Evolutionary conservation across 176 grass and related monocot species (phyloP).

Genomic region (Aechmea fasciata): DNA sequence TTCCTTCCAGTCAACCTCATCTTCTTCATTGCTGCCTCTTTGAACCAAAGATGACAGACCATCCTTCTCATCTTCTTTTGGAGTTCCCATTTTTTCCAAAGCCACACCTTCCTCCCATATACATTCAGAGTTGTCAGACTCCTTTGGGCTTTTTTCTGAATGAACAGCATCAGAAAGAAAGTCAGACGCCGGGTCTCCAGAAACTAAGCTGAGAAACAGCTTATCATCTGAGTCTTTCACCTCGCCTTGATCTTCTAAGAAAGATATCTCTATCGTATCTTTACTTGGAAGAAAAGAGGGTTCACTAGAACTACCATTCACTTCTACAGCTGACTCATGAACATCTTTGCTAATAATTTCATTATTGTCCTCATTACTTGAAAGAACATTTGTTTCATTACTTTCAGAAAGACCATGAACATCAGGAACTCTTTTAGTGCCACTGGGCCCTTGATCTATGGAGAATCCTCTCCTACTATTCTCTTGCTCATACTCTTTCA

Average conservation of each 20-base stretch:
- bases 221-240: constrained; percentile 49
- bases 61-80: constrained; percentile 25
- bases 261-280: constrained; percentile 75
- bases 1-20: constrained; percentile 76
- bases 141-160: constrained; percentile 26
- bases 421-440: constrained; percentile 30
- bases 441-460: constrained; percentile 21
- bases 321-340: constrained; percentile 15
- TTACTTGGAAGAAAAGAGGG: constrained; percentile 23
- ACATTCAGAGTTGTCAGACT: constrained; percentile 48
- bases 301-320: constrained; percentile 23
- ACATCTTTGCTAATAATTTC: constrained; percentile 19
- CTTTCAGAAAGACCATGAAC: constrained; percentile 47
- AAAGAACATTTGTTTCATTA: constrained; percentile 21
- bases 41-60: constrained; percentile 27
- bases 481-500: constrained; percentile 69
- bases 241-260: constrained; percentile 49
- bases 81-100: constrained; percentile 27
- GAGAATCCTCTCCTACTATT: constrained; percentile 27
- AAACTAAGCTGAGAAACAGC: constrained; percentile 75
- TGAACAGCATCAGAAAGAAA: constrained; percentile 13
- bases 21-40: constrained; percentile 33
- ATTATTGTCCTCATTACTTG: constrained; percentile 25
- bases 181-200: constrained; percentile 32
- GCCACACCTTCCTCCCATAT: constrained; percentile 67